Base-by-base conservation (phyloP, 1,139 yeast genomes). In the Pichia norvegensis region DNA sequence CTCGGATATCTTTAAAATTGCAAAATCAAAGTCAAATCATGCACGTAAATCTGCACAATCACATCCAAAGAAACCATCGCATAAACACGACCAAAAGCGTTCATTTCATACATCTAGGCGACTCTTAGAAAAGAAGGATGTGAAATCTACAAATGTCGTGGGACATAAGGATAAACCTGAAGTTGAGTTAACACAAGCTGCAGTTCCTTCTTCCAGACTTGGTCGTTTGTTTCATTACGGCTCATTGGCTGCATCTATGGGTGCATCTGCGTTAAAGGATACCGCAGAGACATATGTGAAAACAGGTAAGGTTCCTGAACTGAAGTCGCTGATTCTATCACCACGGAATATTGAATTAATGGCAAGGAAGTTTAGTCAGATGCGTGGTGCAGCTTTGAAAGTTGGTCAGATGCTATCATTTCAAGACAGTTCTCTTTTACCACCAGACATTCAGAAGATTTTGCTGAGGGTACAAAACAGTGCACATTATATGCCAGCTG, bases 311-410 rank as follows among this genome's bases (percentile, higher is more conserved):
- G 58, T 73, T 4, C 70, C 82, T n/a, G 67, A 77, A 14, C 66
- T 80, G 65, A 74, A 74, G 50, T 77, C 84, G 2, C 64, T 88
- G 41, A 68, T 94, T 4, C 70, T 92, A 53, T 81, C 87, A 4
- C 90, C 95, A 2, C 76, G 78, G 25, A 92, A 92, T 63, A 81
- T 92, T 42, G 96, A 92, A 58, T 68, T 95, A 45, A 78, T 92
- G 72, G 95, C 95, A 16, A 79, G 76, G 55, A 88, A 87, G 63
- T 79, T 92, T 57, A 80, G 94, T 45, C 81, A 85, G 60, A 92
- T 92, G 99, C 76, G 99, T 61, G 99, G 99, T 14, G 99, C 98
- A 3, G 99, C 98, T 3, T 72, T 92, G 58, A 92, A 92, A 62
- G 76, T 92, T 45, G 99, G 98, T 16, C 99, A 92, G 67, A 78